phyloP scores from a whole-genome alignment of 192 early-diverging fungal species.

The Coemansia sp. region DNA sequence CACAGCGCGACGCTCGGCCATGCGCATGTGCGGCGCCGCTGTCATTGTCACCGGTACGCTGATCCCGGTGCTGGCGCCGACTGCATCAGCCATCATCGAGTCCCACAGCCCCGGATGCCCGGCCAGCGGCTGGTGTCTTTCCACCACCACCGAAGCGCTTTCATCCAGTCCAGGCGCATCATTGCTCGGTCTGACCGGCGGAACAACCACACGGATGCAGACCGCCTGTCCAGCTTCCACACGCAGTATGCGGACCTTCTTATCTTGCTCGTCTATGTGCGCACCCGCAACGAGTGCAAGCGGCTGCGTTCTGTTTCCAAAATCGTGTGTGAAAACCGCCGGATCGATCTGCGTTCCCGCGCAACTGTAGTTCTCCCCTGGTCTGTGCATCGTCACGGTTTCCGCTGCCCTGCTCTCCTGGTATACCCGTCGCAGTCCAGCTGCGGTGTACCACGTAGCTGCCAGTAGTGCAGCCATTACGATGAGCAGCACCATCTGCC shows the following conservation, averaged over 20 bases:
- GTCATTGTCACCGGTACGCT: slow-evolving; percentile 9
- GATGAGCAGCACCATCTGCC: not conserved
- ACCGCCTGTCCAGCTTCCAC: slow-evolving; percentile 18
- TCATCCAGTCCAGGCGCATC: not conserved
- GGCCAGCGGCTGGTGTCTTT: slow-evolving; percentile 14
- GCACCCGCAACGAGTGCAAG: slow-evolving; percentile 14
- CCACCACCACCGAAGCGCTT: not conserved
- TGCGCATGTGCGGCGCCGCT: slow-evolving; percentile 8
- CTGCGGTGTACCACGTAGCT: not conserved
- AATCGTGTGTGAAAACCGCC: not conserved
- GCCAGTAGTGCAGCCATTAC: not conserved
- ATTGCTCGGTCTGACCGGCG: not conserved
- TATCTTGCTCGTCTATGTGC: not conserved
- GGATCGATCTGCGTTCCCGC: slow-evolving; percentile 10
- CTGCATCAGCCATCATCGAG: slow-evolving; percentile 21
- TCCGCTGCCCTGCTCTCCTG: not conserved
- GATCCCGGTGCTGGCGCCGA: slow-evolving; percentile 5
- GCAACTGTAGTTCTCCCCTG: slow-evolving; percentile 10
- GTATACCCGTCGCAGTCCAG: not conserved
- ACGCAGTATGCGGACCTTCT: not conserved
- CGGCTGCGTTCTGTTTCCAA: slow-evolving; percentile 3
- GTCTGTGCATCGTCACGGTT: not conserved
- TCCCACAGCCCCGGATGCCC: slow-evolving; percentile 16
- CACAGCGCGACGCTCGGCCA: slow-evolving; percentile 14
- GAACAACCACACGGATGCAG: slow-evolving; percentile 16